phyloP scores from a whole-genome alignment of 805 yeast genomes.

The Zygosaccharomyces lentus region DNA sequence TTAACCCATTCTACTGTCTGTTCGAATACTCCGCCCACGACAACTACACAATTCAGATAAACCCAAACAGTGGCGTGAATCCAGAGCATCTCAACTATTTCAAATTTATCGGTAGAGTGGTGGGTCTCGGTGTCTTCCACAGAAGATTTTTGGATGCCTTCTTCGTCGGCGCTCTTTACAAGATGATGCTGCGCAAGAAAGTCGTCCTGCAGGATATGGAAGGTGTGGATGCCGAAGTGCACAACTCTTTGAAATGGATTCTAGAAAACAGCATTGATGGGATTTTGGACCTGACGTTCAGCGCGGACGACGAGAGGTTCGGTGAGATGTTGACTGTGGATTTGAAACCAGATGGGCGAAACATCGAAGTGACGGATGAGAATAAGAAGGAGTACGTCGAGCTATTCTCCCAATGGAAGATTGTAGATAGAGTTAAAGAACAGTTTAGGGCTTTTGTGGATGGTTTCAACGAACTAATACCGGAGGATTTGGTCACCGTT shows the following conservation, averaged over 20 bases:
- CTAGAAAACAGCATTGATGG: constrained; percentile 90
- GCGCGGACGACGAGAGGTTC: constrained; percentile 87
- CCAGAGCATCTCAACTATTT: constrained; percentile 98
- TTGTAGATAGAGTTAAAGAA: constrained; percentile 85
- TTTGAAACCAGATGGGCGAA: constrained; percentile 80
- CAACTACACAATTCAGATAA: constrained; percentile 94
- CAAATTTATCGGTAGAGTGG: constrained; percentile 97
- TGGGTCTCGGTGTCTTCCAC: constrained; percentile 97
- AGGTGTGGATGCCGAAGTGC: constrained; percentile 97
- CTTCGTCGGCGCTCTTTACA: constrained; percentile 96
- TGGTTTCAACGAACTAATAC: constrained; percentile 96
- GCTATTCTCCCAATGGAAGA: constrained; percentile 92
- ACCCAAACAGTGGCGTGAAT: constrained; percentile 93
- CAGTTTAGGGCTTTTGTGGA: constrained; percentile 95
- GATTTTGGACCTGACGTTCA: constrained; percentile 81
- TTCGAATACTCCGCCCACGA: constrained; percentile 98
- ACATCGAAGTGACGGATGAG: constrained; percentile 90
- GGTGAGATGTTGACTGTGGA: constrained; percentile 90
- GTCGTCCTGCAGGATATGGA: constrained; percentile 96
- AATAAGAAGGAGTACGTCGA: constrained; percentile 95
- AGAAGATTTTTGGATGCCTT: constrained; percentile 96
- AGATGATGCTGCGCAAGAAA: constrained; percentile 94
- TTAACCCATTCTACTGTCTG: constrained; percentile 94
- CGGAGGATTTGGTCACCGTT: constrained; percentile 93
- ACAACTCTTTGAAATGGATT: constrained; percentile 92